Base-by-base conservation (phyloP, 176 grass and related monocot genomes). In the Saccharum officinarum region DNA sequence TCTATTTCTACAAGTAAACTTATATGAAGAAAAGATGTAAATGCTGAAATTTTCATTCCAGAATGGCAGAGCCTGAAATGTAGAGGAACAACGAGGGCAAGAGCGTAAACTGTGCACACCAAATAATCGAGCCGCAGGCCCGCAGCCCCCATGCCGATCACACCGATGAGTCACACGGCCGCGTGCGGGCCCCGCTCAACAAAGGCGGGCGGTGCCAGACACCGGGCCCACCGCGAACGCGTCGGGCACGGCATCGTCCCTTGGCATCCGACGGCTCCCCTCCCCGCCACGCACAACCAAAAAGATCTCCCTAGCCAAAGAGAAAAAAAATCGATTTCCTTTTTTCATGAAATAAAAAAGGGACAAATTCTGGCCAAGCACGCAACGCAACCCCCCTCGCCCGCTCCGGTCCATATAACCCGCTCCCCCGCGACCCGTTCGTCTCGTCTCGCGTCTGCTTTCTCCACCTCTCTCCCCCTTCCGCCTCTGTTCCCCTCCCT, bases 331-430 rank as follows among this genome's bases (percentile, higher is more conserved):
- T 42, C 1, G 1, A n/a, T 44, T 44, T 71, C 4, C n/a, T 71
- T 44, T 11, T 34, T 16, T 57, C 6, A 50, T 46, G 14, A 57
- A 57, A 20, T 3, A 20, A 23, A 13, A 54, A 59, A 68, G 30
- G 20, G 38, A 40, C 9, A 46, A 67, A 67, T 78, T 23, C 45
- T 62, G 47, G 50, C 36, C 84, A 25, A 79, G 74, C 62, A 83
- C 84, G 75, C 80, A 34, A 41, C 44, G 59, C 1, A 11, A 17
- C 12, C 1, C 5, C 1, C 50, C 17, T 44, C 9, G 8, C 2
- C 15, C 15, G 6, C 28, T 73, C 76, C 57, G 49, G 67, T 42
- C 67, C n/a, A 87, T 91, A 84, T n/a, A 84, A 84, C 3, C 55
- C 52, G 69, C 68, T 40, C 23, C 84, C 15, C 14, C 30, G 49